These are phyloP conservation scores for Globisporangium nodosum DNA, from an alignment of 352 stramenopile species.

Conservation along the genomic window DNA sequence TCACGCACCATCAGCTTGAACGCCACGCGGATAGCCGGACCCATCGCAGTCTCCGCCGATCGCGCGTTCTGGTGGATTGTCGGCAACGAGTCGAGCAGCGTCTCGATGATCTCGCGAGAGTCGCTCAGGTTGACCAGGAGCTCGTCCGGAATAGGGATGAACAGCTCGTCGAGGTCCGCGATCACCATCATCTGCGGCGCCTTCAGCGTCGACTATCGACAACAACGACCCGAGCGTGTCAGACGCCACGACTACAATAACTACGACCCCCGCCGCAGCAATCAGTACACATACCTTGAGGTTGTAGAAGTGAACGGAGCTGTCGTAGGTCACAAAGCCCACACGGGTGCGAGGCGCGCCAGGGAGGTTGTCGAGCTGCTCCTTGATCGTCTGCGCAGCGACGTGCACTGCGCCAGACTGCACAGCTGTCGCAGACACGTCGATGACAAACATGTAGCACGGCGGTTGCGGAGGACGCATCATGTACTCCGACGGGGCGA, in stretches of 20 bases:
- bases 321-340: slow-evolving; percentile 87
- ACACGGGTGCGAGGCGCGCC: slow-evolving; percentile 69
- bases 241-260: neutral
- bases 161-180: slow-evolving; percentile 82
- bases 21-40: slow-evolving; percentile 91
- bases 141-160: slow-evolving; percentile 93
- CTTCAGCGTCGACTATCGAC: slow-evolving; percentile 57
- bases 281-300: slow-evolving; percentile 43
- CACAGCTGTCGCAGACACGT: slow-evolving; percentile 76
- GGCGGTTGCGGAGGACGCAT: slow-evolving; percentile 85
- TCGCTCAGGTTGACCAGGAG: slow-evolving; percentile 98
- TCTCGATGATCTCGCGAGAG: slow-evolving; percentile 91
- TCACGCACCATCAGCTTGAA: slow-evolving; percentile 97
- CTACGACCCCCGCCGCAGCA: neutral
- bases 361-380: slow-evolving; percentile 75
- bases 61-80: slow-evolving; percentile 81
- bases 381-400: slow-evolving; percentile 70
- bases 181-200: slow-evolving; percentile 88
- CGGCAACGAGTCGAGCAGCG: slow-evolving; percentile 94
- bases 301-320: slow-evolving; percentile 87
- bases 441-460: slow-evolving; percentile 88
- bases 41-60: slow-evolving; percentile 73
- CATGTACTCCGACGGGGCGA: slow-evolving; percentile 87
- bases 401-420: slow-evolving; percentile 67
- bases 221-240: slow-evolving; percentile 11